Base-by-base conservation (phyloP, 2,329 filamentous ascomycete genomes). In the Paecilomyces variotii region DNA sequence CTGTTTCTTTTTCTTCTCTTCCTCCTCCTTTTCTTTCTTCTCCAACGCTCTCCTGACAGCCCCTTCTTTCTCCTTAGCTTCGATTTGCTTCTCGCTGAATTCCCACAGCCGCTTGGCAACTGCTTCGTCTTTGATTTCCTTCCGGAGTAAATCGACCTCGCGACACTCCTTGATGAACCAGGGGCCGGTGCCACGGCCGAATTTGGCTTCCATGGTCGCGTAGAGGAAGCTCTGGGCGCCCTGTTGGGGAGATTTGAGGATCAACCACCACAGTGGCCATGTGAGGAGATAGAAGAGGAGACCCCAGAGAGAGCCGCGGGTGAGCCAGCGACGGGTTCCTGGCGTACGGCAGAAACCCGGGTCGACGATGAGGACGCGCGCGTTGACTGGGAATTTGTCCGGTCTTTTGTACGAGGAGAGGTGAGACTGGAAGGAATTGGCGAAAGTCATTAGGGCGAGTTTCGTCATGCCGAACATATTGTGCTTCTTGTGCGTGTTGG, bases 351-450 rank as follows among this genome's bases (percentile, higher is more conserved):
- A 84, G 63, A 87, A 84, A 24, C 94, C 93, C 0, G 94, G 94
- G 67, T 99, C 93, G 1, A 92, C 90, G 59, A 96, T 83, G 55
- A 96, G 80, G 53, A 97, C 91, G 34, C 90, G 85, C 2, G 91
- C 83, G 65, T 91, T 96, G 78, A 87, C 88, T 0, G 91, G 91
- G 54, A 89, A 79, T 61, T 87, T 84, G 71, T 99, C 94, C 0
- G 92, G 91, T 26, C 94, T 83, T 68, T 89, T 84, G 74, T 95
- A 96, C 1, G 87, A 79, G 64, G 91, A 87, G 53, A 99, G 80
- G 71, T 97, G 93, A 72, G 96, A 94, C 76, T 97, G 93, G 72
- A 93, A 96, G 7, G 93, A 89, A 54, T 88, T 84, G 0, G 90
- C 92, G 70, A 99, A 97, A 14, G 89, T 85, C 81, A 93, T 95